Evolutionary conservation across 2,329 filamentous ascomycete species (phyloP), one percentile per base, ranked within the genome.

Genomic region (Pseudocercospora musae): DNA sequence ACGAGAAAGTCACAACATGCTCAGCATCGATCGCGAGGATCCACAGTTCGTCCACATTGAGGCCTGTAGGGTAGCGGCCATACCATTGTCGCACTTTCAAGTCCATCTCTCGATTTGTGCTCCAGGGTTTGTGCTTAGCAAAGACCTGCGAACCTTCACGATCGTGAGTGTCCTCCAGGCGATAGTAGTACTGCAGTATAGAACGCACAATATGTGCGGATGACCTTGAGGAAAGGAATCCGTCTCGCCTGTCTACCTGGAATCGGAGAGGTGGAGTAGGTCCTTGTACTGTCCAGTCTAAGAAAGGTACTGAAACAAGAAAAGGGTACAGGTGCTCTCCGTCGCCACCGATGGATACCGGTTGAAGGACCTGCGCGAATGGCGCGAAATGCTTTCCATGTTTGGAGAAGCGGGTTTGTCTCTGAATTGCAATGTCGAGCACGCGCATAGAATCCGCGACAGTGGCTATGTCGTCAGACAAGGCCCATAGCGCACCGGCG

Each of bases 31-130:
- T 66, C 0, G 75, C 75, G 3, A 79, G 69, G 18, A 79, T 74
- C 78, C 78, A 79, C 3, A 79, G 64, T 60, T 79, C 78, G 63
- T 79, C 78, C 2, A 79, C 77, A 55, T 79, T 78, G 10, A 79
- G 69, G 9, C 71, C 71, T 5, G 73, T 75, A 6, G 78, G 78
- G 59, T 79, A 77, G 48, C 78, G 73, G 2, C 77, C 77, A 63
- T 78, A 79, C 76, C 76, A 78, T 11, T 77, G 73, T 4, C 78
- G 72, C 1, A 79, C 74, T 64, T 78, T 78, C 4, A 79, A 67
- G 64, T 80, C 78, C 13, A 79, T 68, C 25, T 73, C 72, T 10
- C 77, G 76, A 65, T 79, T 75, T 2, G 74, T 78, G 13, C 65
- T 67, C 78, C 78, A 79, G 2, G 77, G 78, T 58, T 76, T 78